Evolutionary conservation across 345 rosid species (phyloP).

Genomic region (Citrus australasica): DNA sequence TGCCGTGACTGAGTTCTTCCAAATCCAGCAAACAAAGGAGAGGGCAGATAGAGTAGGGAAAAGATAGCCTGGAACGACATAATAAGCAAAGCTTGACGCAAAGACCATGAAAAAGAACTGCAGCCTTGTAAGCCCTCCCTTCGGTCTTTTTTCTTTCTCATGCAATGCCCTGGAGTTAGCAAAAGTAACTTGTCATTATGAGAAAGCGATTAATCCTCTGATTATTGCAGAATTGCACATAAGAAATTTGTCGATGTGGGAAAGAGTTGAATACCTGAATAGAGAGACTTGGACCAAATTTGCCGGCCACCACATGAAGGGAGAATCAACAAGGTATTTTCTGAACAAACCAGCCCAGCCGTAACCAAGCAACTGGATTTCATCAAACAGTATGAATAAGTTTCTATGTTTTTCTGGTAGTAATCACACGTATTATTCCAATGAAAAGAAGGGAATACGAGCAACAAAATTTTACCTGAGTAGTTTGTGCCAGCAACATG

Average conservation of each 20-base stretch:
- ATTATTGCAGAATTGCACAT: neutral
- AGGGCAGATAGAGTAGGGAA: constrained; percentile 28
- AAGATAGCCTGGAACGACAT: constrained; percentile 32
- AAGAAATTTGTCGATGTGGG: neutral
- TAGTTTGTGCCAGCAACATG: constrained; percentile 36
- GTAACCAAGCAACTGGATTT: constrained; percentile 50
- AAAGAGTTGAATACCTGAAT: constrained; percentile 24
- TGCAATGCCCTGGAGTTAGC: constrained; percentile 49
- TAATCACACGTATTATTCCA: neutral
- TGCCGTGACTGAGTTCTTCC: constrained; percentile 25
- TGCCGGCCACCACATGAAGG: constrained; percentile 67
- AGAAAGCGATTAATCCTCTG: neutral
- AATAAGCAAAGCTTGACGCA: constrained; percentile 35
- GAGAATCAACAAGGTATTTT: constrained; percentile 49
- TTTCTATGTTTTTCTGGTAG: neutral
- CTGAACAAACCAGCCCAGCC: constrained; percentile 69
- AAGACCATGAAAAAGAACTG: constrained; percentile 38
- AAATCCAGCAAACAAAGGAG: constrained; percentile 36
- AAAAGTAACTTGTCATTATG: constrained; percentile 16
- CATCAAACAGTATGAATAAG: neutral
- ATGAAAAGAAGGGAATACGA: neutral
- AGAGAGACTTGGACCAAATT: constrained; percentile 54
- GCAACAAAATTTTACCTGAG: constrained; percentile 28
- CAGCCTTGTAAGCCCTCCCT: constrained; percentile 34
- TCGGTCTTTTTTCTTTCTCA: constrained; percentile 34